Base-by-base conservation (phyloP, 2,329 filamentous ascomycete genomes). In the Aspergillus persii region DNA sequence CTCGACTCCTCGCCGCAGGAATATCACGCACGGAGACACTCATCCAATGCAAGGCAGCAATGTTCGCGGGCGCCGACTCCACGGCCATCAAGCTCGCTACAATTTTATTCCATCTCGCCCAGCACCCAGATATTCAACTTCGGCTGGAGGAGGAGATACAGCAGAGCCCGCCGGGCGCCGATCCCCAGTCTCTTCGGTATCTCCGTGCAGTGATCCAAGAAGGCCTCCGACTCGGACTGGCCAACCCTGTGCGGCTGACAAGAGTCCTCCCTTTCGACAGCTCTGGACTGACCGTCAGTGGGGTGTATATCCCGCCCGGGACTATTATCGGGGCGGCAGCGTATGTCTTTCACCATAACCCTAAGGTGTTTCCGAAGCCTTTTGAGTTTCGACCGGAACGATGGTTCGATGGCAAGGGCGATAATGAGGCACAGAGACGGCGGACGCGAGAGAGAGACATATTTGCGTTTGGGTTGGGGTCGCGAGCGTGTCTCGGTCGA, bases 31-130 rank as follows among this genome's bases (percentile, higher is more conserved):
- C 39, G 3, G 55, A 57, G 36, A 31, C 50, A 36, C 33, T 52
- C 33, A 39, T 36, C n/a, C 50, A 52, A 12, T 52, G 55, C 50
- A 50, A 47, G 26, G 55, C 48, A 15, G 50, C 48, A n/a, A 41
- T 57, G 26, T 57, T 57, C 2, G 55, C 55, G 4, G 55, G 49
- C 15, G 50, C 55, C 5, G 50, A 50, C 29, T 57, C 55, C 11
- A 57, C 55, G 2, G 48, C 48, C n/a, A 33, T 52, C 15, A 57
- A 39, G 2, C 55, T 57, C 15, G 31, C 55, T 7, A 57, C 49
- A 4, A 53, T 57, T 29, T 44, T 57, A 15, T 57, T 57, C 49
- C 55, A 57, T 6, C 55, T 57, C n/a, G 48, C 52, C 15, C 55
- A 49, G n/a, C 33, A 31, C 3, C 7, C 27, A 6, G 29, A 7